Conservation (phyloP, 208 protist species). For the Leishmania amazonensis region DNA sequence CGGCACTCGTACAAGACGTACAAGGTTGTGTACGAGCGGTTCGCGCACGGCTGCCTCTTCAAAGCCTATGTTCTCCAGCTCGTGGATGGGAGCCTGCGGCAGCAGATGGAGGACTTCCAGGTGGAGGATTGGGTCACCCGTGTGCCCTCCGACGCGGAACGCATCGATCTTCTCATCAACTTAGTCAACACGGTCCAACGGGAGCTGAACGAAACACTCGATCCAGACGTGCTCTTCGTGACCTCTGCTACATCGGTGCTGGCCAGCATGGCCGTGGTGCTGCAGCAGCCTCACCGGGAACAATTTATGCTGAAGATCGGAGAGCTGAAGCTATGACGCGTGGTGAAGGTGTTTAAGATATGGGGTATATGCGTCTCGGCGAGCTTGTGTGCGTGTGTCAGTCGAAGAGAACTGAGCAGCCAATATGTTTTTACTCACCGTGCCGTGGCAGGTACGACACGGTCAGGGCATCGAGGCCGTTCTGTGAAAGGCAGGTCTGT, state of each 20-base stretch:
- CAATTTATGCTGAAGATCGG: constrained; percentile 74
- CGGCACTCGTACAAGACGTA: constrained; percentile 75
- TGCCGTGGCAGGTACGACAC: neutral
- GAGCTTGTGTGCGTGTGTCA: constrained; percentile 7
- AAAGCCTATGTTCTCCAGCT: constrained; percentile 54
- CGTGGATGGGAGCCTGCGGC: constrained; percentile 56
- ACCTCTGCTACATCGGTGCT: constrained; percentile 67
- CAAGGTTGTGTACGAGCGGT: constrained; percentile 80
- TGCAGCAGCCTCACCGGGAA: constrained; percentile 64
- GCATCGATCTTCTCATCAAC: constrained; percentile 76
- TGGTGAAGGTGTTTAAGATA: neutral
- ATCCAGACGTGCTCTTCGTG: constrained; percentile 83
- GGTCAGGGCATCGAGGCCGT: neutral
- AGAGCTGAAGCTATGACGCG: constrained; percentile 55
- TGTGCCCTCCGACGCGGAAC: constrained; percentile 56
- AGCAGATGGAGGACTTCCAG: constrained; percentile 51
- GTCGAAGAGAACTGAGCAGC: neutral
- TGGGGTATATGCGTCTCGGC: neutral
- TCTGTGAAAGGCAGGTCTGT: neutral
- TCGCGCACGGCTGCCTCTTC: constrained; percentile 74
- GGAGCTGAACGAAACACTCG: constrained; percentile 55
- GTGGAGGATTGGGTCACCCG: constrained; percentile 53
- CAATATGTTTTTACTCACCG: neutral
- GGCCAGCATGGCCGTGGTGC: constrained; percentile 62
- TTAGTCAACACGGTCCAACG: constrained; percentile 63